Evolutionary conservation across 2,329 filamentous ascomycete genomes (phyloP), one percentile per base, ranked within the genome.

Genomic region (Verruconis gallopava): DNA sequence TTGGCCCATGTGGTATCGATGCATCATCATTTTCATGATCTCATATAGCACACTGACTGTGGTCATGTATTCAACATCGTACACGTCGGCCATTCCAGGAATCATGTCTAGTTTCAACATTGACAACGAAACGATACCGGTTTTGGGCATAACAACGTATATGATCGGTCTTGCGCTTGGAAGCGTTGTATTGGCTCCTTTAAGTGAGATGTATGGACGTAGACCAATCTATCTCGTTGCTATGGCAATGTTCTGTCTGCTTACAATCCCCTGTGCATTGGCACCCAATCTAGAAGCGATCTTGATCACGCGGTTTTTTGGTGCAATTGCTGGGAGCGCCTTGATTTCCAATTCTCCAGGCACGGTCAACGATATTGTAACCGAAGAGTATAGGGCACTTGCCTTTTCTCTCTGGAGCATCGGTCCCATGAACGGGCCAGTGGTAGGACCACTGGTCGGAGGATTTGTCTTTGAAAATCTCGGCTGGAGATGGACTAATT

Each of bases 401-500:
- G 80, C 80, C 33, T 85, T 94, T 60, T 84, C 78, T 3, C 68
- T 93, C 22, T 94, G 85, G 77, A 75, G 72, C 46, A 77, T 94
- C 42, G 86, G 85, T 0, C 86, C 88, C 0, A 73, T 93, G 57
- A 93, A 93, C 53, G 86, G 81, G 45, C 54, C 55, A 13, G 58
- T 61, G 0, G 64, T 77, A 21, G 78, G 80, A 0, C 80, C 81
- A 0, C 62, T 88, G 1, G 79, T 94, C 22, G 86, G 86, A 17
- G 86, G 86, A 0, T 93, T 93, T 50, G 74, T 82, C 1, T 84
- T 67, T 49, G 69, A 86, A 57, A 77, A 81, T 48, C 65, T 91
- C 2, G 85, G 85, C 9, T 95, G 88, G 88, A 66, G 86, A 21
- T 94, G 85, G 85, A 80, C 79, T 28, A 82, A 83, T 53, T 93